A percentile compares a stretch with the other conserved stretches of the same genome.
Evolutionary conservation across 2,329 filamentous ascomycete species (phyloP).

Genomic region (Claviceps sorghi): DNA sequence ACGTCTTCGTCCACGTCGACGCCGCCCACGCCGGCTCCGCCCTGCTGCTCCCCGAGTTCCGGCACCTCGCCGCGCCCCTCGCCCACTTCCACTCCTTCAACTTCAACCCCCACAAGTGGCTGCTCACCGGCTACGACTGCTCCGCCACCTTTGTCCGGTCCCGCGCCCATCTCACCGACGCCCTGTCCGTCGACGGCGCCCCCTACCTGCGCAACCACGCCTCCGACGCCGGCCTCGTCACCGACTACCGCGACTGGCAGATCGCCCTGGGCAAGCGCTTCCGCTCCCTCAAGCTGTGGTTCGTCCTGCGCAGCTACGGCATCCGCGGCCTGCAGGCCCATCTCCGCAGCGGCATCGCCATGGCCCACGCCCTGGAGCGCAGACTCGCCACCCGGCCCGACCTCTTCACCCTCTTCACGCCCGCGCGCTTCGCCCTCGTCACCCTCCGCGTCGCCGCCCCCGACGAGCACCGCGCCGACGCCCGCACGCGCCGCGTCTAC

Average conservation of each 20-base stretch:
- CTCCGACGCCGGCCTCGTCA: slow-evolving; percentile 70
- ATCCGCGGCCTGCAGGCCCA: slow-evolving; percentile 60
- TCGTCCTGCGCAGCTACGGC: slow-evolving; percentile 74
- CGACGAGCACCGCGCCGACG: slow-evolving; percentile 42
- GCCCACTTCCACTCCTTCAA: slow-evolving; percentile 73
- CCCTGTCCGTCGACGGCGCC: slow-evolving; percentile 64
- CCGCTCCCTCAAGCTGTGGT: slow-evolving; percentile 86
- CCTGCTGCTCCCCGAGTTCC: slow-evolving; percentile 68
- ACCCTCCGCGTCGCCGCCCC: slow-evolving; percentile 48
- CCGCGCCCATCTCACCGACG: slow-evolving; percentile 61
- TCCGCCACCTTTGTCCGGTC: slow-evolving; percentile 68
- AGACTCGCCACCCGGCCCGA: slow-evolving; percentile 46
- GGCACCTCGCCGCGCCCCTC: slow-evolving; percentile 48
- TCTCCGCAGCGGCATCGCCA: slow-evolving; percentile 50
- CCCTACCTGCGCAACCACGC: slow-evolving; percentile 70
- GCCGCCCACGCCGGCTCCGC: slow-evolving; percentile 84
- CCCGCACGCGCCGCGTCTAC: slow-evolving; percentile 58
- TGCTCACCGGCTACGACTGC: slow-evolving; percentile 82
- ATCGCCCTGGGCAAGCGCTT: slow-evolving; percentile 85
- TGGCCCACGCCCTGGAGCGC: slow-evolving; percentile 56
- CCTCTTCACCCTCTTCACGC: slow-evolving; percentile 61
- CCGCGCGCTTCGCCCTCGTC: slow-evolving; percentile 63
- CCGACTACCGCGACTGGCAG: slow-evolving; percentile 95
- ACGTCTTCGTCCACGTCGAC: slow-evolving; percentile 86
- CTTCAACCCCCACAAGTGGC: slow-evolving; percentile 96